Evolutionary conservation across 1,139 yeast species (phyloP).

Genomic region (Chernovozyma aurita): DNA sequence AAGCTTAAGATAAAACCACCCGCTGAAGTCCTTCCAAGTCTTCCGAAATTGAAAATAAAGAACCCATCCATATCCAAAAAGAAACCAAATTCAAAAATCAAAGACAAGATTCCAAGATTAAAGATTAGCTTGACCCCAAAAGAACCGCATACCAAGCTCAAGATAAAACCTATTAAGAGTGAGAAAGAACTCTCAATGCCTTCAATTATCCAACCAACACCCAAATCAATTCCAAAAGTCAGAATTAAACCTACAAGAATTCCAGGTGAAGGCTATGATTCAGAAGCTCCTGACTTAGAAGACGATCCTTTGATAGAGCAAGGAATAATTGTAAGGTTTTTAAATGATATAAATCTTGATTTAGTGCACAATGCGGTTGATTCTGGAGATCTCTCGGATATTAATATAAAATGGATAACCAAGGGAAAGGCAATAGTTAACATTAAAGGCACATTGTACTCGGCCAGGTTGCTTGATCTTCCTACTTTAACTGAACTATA

Average conservation of each 20-base stretch:
- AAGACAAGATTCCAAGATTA: neutral
- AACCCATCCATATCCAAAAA: slow-evolving; percentile 9
- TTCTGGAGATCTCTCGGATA: slow-evolving; percentile 70
- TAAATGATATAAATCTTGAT: slow-evolving; percentile 76
- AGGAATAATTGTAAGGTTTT: slow-evolving; percentile 73
- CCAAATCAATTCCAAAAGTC: slow-evolving; percentile 50
- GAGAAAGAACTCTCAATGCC: neutral
- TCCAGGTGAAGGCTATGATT: slow-evolving; percentile 95
- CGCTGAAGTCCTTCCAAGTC: neutral
- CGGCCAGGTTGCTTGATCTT: slow-evolving; percentile 81
- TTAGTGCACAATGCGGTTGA: slow-evolving; percentile 76
- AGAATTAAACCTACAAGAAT: slow-evolving; percentile 78
- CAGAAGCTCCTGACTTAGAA: slow-evolving; percentile 94
- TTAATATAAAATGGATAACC: slow-evolving; percentile 79
- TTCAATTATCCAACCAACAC: slow-evolving; percentile 2
- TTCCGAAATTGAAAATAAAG: slow-evolving; percentile 15
- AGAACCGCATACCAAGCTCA: neutral
- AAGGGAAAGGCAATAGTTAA: slow-evolving; percentile 68
- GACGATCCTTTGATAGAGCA: slow-evolving; percentile 92
- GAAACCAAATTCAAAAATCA: neutral
- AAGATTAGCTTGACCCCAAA: slow-evolving; percentile 2
- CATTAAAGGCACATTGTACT: slow-evolving; percentile 56
- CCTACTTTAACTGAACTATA: slow-evolving; percentile 88
- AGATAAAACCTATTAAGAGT: neutral
- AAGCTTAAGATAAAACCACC: slow-evolving; percentile 24